A percentile compares a stretch with the other conserved stretches of the same genome.
These are phyloP conservation scores for Boletus bicolor DNA, from an alignment of 768 basidiomycete species.

Conservation along the genomic window DNA sequence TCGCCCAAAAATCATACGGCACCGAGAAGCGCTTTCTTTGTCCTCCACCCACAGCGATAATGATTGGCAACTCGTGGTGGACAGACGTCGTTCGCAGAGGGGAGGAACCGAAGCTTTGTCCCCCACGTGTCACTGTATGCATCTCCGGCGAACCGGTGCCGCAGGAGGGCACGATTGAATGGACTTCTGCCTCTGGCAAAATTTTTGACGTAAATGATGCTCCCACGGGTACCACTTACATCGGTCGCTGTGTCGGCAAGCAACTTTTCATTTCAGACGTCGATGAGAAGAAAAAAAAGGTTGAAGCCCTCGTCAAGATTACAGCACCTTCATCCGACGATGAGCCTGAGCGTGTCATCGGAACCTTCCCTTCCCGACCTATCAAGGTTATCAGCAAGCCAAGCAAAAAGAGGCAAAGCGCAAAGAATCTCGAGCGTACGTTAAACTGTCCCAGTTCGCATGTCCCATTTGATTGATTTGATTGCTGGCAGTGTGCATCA, in stretches of 20 bases:
- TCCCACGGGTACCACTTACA: constrained; percentile 80
- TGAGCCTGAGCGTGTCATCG: constrained; percentile 79
- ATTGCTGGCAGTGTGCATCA: constrained; percentile 74
- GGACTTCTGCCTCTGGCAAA: constrained; percentile 83
- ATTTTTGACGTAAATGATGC: constrained; percentile 78
- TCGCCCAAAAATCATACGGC: constrained; percentile 96
- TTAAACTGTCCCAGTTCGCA: constrained; percentile 18
- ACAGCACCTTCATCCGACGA: constrained; percentile 77
- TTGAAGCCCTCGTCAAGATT: constrained; percentile 89
- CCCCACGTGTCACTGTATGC: constrained; percentile 82
- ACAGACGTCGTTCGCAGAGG: constrained; percentile 71
- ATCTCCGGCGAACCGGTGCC: constrained; percentile 89
- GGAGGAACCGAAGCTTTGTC: constrained; percentile 69
- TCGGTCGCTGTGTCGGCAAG: constrained; percentile 91
- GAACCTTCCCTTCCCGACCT: constrained; percentile 87
- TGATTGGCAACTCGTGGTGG: constrained; percentile 97
- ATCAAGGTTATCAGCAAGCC: constrained; percentile 99
- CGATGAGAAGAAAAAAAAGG: constrained; percentile 93
- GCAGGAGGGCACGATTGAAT: constrained; percentile 82
- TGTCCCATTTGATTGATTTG: constrained; percentile 12
- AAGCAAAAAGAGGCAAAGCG: constrained; percentile 93
- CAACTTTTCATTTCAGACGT: constrained; percentile 94
- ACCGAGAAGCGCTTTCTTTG: constrained; percentile 95
- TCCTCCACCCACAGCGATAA: constrained; percentile 88
- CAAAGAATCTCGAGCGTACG: constrained; percentile 90